Base-by-base conservation (phyloP, 495 filamentous ascomycete species). In the Penicillium paradoxum region DNA sequence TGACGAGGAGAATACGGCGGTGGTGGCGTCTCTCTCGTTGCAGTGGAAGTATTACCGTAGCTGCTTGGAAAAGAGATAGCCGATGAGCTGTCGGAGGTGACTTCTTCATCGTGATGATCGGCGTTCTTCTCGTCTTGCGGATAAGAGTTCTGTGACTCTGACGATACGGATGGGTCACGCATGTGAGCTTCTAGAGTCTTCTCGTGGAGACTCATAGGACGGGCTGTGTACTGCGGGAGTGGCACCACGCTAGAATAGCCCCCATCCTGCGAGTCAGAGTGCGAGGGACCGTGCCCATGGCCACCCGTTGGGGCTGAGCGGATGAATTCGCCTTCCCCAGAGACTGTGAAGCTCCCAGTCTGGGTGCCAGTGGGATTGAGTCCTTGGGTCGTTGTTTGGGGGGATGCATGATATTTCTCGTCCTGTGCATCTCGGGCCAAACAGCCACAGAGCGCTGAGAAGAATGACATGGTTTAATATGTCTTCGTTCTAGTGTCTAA, bases 31-130 rank as follows among this genome's bases (percentile, higher is more conserved):
- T 77, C 73, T 18, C 73, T 52, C 5, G 73, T 77, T 9, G 73
- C 73, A 8, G 73, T 77, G 0, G 73, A 77, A 6, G 73, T 77
- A 47, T 77, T 74, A 7, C 73, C 73, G 54, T 72, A 77, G 45
- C 71, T 75, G 53, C 73, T 77, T 2, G 72, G 68, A 50, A 73
- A 77, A 10, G 73, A 77, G 53, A 73, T 58, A 13, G 67, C 66
- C 7, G 73, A 77, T 18, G 73, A 74, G 42, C 57, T 65, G 50
- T 75, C 72, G 2, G 71, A 69, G 0, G 65, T 62, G 36, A 63
- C 51, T 21, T 73, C 72, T 15, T 69, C 71, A 11, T 66, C 54
- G 44, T 68, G 64, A 17, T 55, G 47, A n/a, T 62, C 51, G 34
- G 58, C 58, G 38, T 50, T 56, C 40, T 77, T 77, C 49, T 74